phyloP scores from a whole-genome alignment of 2,329 filamentous ascomycete species.

The Juglanconis sp. region DNA sequence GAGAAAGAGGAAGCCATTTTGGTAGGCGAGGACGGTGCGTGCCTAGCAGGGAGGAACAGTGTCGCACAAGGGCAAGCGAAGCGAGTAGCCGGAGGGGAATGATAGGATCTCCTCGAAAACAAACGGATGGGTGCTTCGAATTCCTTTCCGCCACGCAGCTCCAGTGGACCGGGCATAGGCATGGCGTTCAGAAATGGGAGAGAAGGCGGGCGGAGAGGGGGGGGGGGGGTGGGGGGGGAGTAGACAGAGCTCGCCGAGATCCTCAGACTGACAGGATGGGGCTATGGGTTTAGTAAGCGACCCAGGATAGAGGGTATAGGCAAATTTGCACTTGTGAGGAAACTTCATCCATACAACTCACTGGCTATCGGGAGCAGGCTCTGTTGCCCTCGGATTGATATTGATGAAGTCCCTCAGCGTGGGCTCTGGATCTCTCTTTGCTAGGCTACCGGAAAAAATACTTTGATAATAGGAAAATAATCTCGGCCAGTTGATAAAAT shows the following conservation, averaged over 20 bases:
- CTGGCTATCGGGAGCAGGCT: neutral
- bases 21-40: neutral
- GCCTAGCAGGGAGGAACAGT: neutral
- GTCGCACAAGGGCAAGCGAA: constrained; percentile 4
- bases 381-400: neutral
- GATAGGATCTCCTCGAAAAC: neutral
- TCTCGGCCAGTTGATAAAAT: too few species aligned
- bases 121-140: neutral
- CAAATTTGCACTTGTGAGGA: neutral
- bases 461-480: neutral
- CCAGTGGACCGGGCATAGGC: neutral
- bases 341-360: neutral
- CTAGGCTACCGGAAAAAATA: neutral
- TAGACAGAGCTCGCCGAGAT: too few species aligned
- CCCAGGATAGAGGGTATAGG: neutral
- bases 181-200: too few species aligned
- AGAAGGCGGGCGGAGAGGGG: too few species aligned
- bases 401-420: neutral
- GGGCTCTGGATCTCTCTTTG: neutral
- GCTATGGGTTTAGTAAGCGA: neutral
- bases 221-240: too few species aligned
- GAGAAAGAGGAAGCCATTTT: neutral
- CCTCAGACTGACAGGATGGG: too few species aligned
- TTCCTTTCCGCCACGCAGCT: neutral
- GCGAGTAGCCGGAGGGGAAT: neutral